These are phyloP conservation scores for Phytophthora multivora DNA, from an alignment of 352 stramenopile genomes.

Conservation along the genomic window DNA sequence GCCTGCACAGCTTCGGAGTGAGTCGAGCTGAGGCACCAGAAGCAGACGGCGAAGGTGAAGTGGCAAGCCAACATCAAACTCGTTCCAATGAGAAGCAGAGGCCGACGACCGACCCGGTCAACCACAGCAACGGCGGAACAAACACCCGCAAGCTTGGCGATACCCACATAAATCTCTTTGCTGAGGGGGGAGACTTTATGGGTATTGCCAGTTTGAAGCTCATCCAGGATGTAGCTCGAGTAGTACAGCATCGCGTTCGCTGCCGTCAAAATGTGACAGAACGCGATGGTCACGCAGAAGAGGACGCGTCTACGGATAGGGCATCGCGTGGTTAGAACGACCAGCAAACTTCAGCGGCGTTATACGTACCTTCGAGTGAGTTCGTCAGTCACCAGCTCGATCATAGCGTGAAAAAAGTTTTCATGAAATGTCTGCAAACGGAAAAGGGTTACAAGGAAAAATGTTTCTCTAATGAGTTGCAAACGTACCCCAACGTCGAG, in stretches of 20 bases:
- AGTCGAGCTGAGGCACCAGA: constrained; percentile 43
- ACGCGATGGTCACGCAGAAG: constrained; percentile 58
- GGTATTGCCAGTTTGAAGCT: constrained; percentile 32
- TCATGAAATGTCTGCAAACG: constrained; percentile 35
- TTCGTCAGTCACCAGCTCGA: constrained; percentile 40
- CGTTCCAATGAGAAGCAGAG: constrained; percentile 63
- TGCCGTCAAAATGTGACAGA: constrained; percentile 69
- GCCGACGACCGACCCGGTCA: constrained; percentile 62
- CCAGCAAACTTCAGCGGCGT: background rate
- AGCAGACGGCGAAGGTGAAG: constrained; percentile 55
- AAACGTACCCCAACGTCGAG: constrained; percentile 27
- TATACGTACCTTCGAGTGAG: constrained; percentile 42
- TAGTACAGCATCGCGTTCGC: constrained; percentile 86
- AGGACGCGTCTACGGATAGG: constrained; percentile 45
- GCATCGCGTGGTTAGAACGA: background rate
- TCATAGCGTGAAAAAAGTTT: constrained; percentile 40
- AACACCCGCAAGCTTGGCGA: constrained; percentile 70
- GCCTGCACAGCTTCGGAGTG: constrained; percentile 32
- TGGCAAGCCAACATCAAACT: constrained; percentile 56
- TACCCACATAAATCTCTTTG: constrained; percentile 67
- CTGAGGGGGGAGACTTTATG: constrained; percentile 29
- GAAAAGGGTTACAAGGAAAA: background rate
- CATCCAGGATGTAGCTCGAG: constrained; percentile 72
- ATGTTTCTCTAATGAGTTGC: background rate
- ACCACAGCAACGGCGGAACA: constrained; percentile 58